Percentiles rank a stretch among this genome's conserved stretches.
These are phyloP conservation scores for Ophiocordyceps polyrhachis-furcata DNA, from an alignment of 2,329 filamentous ascomycete genomes.

Conservation along the genomic window DNA sequence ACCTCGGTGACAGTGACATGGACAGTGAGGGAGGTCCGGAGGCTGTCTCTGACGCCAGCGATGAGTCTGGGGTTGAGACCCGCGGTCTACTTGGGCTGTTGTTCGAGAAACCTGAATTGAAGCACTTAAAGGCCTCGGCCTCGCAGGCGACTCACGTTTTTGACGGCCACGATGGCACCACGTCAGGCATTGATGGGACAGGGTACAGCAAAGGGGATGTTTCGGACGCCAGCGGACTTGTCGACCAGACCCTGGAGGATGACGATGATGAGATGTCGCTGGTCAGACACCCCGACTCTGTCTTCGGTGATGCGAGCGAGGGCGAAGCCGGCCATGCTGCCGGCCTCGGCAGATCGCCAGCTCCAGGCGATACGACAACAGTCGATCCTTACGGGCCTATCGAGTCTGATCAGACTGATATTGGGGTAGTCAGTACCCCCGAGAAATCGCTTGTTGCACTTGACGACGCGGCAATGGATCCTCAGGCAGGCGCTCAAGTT, in stretches of 20 bases:
- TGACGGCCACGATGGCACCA: conserved; percentile 9
- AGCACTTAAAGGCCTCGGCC: conserved; percentile 27
- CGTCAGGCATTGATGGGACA: conserved; percentile 6
- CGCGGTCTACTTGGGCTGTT: conserved; percentile 35
- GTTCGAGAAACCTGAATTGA: conserved; percentile 39
- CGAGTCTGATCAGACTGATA: background rate
- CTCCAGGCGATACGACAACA: background rate
- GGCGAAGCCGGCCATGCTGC: background rate
- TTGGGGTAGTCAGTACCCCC: background rate
- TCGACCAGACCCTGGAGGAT: conserved; percentile 11
- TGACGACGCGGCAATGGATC: background rate
- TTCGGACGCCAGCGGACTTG: background rate
- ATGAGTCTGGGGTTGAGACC: conserved; percentile 23
- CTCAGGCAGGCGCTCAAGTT: background rate
- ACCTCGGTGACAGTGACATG: conserved; percentile 39
- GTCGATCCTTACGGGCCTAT: background rate
- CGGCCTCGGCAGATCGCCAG: background rate
- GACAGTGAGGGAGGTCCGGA: conserved; percentile 18
- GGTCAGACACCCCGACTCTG: conserved; percentile 12
- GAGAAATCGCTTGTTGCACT: background rate
- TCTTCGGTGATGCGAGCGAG: conserved; percentile 3
- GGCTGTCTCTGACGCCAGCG: conserved; percentile 21
- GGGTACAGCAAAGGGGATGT: background rate
- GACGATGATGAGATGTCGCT: conserved; percentile 16
- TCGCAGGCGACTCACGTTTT: conserved; percentile 4